Evolutionary conservation across 208 protist species (phyloP).

Genomic region (Trypanosoma platydactyli): DNA sequence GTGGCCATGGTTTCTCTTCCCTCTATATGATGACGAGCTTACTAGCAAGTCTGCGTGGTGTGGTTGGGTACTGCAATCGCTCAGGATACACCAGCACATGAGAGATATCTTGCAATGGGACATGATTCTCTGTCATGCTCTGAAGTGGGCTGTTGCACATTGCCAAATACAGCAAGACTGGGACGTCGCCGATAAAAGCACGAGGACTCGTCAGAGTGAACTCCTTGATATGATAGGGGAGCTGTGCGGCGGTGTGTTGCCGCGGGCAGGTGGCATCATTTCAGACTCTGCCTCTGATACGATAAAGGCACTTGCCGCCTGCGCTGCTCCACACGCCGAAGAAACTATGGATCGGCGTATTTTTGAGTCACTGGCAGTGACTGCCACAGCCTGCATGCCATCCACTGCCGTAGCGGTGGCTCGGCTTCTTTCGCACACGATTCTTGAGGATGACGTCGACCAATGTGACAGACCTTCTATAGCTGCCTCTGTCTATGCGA

Average conservation of each 20-base stretch:
- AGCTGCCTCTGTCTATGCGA: background rate
- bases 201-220: background rate
- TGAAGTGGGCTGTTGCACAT: constrained; percentile 49
- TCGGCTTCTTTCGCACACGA: constrained; percentile 35
- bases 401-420: constrained; percentile 29
- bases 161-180: constrained; percentile 27
- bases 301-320: constrained; percentile 33
- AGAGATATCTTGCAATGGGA: constrained; percentile 53
- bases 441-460: constrained; percentile 7
- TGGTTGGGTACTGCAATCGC: constrained; percentile 38
- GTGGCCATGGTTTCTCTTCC: constrained; percentile 48
- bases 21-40: constrained; percentile 43
- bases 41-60: constrained; percentile 35
- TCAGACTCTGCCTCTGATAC: constrained; percentile 27
- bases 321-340: constrained; percentile 33
- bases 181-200: background rate
- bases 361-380: constrained; percentile 31
- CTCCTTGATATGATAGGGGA: constrained; percentile 34
- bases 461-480: background rate
- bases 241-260: constrained; percentile 29
- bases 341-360: constrained; percentile 29
- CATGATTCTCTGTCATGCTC: constrained; percentile 36
- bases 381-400: constrained; percentile 38
- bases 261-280: background rate
- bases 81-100: constrained; percentile 38